Evolutionary conservation across 1,284 basidiomycete species (phyloP).

Genomic region (Fomitopsis schrenkii): DNA sequence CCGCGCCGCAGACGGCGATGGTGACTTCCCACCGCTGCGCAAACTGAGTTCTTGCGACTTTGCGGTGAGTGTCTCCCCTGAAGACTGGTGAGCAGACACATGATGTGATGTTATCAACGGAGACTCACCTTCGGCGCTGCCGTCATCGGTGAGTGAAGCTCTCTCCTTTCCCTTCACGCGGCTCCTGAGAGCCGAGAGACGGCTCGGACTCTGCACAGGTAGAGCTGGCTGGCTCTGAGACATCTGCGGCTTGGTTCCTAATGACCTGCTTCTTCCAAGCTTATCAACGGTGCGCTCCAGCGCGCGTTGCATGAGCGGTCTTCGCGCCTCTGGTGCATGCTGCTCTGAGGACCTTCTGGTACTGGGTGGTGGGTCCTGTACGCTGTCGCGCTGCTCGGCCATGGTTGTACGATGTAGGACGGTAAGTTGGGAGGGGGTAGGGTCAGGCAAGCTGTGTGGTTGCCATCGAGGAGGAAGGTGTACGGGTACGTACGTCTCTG

Average conservation of each 20-base stretch:
- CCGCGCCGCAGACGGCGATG: slow-evolving; percentile 10
- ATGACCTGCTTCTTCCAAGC: slow-evolving; percentile 46
- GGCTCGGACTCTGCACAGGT: slow-evolving; percentile 40
- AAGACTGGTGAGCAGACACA: not conserved
- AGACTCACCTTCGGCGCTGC: slow-evolving; percentile 21
- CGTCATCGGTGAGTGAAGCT: slow-evolving; percentile 27
- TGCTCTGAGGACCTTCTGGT: not conserved
- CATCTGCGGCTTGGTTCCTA: slow-evolving; percentile 18
- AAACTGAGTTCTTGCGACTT: slow-evolving; percentile 19
- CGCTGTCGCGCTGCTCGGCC: not conserved
- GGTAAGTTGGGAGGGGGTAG: not conserved
- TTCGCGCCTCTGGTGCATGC: slow-evolving; percentile 9
- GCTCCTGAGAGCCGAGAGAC: slow-evolving; percentile 52
- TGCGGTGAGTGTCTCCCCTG: slow-evolving; percentile 16
- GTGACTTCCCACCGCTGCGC: not conserved
- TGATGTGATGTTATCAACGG: not conserved
- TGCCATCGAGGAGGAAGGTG: slow-evolving; percentile 6
- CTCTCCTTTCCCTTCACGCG: slow-evolving; percentile 46
- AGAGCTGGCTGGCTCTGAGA: slow-evolving; percentile 28
- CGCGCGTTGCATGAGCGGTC: slow-evolving; percentile 30
- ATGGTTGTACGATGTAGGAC: not conserved
- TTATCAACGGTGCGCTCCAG: slow-evolving; percentile 54
- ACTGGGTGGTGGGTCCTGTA: not conserved
- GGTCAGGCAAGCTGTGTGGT: not conserved
- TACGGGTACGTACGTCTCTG: slow-evolving; percentile 1